These are phyloP conservation scores for Rubia yunnanensis DNA, from an alignment of 257 asterid genomes.

Conservation along the genomic window DNA sequence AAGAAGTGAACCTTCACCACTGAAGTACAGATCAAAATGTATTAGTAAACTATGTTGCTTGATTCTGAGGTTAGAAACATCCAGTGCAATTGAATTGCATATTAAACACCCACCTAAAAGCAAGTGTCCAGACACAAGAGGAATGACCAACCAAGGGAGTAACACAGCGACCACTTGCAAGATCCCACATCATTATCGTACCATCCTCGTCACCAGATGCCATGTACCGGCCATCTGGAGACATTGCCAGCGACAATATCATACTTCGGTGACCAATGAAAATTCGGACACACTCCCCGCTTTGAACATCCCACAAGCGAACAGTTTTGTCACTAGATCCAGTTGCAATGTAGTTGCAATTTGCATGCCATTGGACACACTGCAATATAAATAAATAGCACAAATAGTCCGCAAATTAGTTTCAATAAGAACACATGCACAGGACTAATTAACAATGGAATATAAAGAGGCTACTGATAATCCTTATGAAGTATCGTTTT, in stretches of 20 bases:
- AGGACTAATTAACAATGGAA: not conserved
- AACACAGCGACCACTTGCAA: conserved; percentile 85
- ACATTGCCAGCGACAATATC: conserved; percentile 82
- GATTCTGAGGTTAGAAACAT: conserved; percentile 2
- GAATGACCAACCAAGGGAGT: conserved; percentile 89
- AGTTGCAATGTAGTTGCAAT: conserved; percentile 92
- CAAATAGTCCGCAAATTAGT: not conserved
- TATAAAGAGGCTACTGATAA: not conserved
- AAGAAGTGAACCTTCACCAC: conserved; percentile 96
- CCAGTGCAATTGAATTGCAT: not conserved
- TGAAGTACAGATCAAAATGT: conserved; percentile 25
- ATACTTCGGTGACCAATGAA: conserved; percentile 93
- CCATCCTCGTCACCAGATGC: conserved; percentile 99
- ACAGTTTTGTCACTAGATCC: conserved; percentile 99
- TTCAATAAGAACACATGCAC: not conserved
- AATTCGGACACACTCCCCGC: conserved; percentile 92
- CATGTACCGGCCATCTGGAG: conserved; percentile 97
- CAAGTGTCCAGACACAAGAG: conserved; percentile 93
- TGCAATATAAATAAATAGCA: conserved; percentile 10
- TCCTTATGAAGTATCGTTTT: not conserved
- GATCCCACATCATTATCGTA: conserved; percentile 98
- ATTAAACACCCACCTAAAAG: conserved; percentile 54
- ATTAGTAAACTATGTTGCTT: not conserved
- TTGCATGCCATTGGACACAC: conserved; percentile 97
- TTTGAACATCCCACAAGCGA: conserved; percentile 95